phyloP scores from a whole-genome alignment of 768 basidiomycete species.

The Tubosaeta sp. region DNA sequence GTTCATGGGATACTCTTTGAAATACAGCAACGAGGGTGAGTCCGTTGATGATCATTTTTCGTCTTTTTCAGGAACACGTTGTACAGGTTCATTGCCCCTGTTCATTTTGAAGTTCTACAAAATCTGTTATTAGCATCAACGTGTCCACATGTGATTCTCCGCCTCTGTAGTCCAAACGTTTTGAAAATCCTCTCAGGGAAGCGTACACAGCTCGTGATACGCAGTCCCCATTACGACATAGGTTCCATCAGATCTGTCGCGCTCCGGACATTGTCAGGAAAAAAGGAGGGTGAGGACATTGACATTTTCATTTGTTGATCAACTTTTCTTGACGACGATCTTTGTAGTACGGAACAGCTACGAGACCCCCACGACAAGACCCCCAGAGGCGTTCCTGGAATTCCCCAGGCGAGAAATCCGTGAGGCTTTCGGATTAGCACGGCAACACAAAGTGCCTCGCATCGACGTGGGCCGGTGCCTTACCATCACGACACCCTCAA shows the following conservation, averaged over 20 bases:
- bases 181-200: conserved; percentile 42
- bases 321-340: background rate
- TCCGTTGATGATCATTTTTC: background rate
- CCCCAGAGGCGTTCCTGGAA: conserved; percentile 42
- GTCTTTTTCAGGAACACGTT: background rate
- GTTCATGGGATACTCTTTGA: conserved; percentile 60
- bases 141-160: conserved; percentile 63
- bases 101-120: conserved; percentile 63
- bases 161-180: conserved; percentile 56
- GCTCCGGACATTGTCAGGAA: conserved; percentile 34
- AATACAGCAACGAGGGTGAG: conserved; percentile 53
- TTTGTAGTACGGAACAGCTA: conserved; percentile 15
- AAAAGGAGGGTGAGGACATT: conserved; percentile 34
- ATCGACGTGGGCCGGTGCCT: conserved; percentile 68
- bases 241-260: conserved; percentile 38
- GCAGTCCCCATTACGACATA: conserved; percentile 34
- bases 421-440: conserved; percentile 51
- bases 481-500: conserved; percentile 50
- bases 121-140: conserved; percentile 57
- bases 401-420: conserved; percentile 57
- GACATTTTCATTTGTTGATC: background rate
- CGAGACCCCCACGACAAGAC: conserved; percentile 15
- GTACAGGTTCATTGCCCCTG: conserved; percentile 42
- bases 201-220: conserved; percentile 30
- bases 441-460: conserved; percentile 57